Conservation (phyloP, 345 rosid genomes). For the Euphorbia pulcherrima region DNA sequence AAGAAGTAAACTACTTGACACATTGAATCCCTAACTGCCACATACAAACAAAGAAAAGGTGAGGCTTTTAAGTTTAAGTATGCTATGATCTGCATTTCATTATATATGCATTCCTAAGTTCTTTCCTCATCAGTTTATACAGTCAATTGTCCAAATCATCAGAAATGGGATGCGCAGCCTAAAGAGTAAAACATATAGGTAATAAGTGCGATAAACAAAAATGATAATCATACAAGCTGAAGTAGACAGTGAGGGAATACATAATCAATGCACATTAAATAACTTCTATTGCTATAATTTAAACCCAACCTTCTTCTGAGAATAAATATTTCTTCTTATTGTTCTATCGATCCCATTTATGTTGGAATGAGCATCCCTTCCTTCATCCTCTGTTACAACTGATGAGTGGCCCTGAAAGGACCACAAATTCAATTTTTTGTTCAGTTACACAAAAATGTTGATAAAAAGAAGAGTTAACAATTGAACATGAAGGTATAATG, state of each 20-base stretch:
- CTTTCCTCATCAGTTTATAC: constrained; percentile 60
- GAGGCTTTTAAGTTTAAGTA: not conserved
- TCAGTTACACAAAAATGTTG: not conserved
- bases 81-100: not conserved
- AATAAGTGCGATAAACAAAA: too few relatives aligned
- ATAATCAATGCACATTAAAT: not conserved
- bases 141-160: constrained; percentile 43
- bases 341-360: constrained; percentile 56
- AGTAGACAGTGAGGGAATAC: not conserved
- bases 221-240: not conserved
- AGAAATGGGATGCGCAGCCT: constrained; percentile 49
- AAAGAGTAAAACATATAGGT: constrained; percentile 9
- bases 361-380: constrained; percentile 39
- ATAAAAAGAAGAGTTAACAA: not conserved
- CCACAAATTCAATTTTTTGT: constrained; percentile 8
- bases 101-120: constrained; percentile 52
- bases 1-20: too few relatives aligned
- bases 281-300: constrained; percentile 15
- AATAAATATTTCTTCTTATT: constrained; percentile 61
- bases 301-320: constrained; percentile 65
- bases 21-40: too few relatives aligned
- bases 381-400: constrained; percentile 83
- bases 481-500: not conserved
- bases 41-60: too few relatives aligned
- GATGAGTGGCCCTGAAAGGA: constrained; percentile 83